phyloP scores from a whole-genome alignment of 2,329 filamentous ascomycete species.

The Penicillium paneum region DNA sequence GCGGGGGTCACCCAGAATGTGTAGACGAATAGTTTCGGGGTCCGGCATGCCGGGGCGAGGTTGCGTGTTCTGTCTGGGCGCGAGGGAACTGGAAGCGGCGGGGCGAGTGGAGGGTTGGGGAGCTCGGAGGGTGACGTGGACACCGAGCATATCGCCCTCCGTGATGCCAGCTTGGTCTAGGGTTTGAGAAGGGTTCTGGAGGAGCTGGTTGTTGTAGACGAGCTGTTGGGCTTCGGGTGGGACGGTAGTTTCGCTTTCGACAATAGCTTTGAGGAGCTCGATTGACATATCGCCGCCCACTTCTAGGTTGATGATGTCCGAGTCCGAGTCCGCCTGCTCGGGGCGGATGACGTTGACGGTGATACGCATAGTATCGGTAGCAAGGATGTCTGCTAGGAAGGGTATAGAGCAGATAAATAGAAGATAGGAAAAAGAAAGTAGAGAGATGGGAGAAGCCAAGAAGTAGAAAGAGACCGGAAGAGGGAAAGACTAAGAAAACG shows the following conservation, averaged over 20 bases:
- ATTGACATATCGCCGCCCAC: constrained; percentile 79
- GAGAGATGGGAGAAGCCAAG: neutral
- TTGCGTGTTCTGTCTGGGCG: constrained; percentile 30
- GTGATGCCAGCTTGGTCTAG: constrained; percentile 75
- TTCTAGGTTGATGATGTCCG: constrained; percentile 76
- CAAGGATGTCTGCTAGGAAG: neutral
- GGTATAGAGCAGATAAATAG: neutral
- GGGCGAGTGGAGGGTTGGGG: constrained; percentile 29
- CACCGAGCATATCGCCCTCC: constrained; percentile 88
- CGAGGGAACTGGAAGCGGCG: constrained; percentile 25
- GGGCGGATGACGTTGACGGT: constrained; percentile 80
- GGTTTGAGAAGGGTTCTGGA: constrained; percentile 74
- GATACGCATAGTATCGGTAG: constrained; percentile 63
- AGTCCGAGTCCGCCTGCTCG: constrained; percentile 62
- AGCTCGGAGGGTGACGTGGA: constrained; percentile 60
- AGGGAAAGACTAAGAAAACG: constrained; percentile 5
- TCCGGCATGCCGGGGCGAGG: constrained; percentile 49
- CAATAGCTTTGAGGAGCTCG: constrained; percentile 79
- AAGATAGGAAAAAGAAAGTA: neutral
- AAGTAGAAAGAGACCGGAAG: neutral
- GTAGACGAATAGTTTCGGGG: constrained; percentile 76
- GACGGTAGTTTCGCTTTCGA: constrained; percentile 78
- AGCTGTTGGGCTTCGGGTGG: constrained; percentile 73
- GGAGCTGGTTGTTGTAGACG: constrained; percentile 82
- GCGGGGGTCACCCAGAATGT: constrained; percentile 74